Percentiles rank a stretch among this genome's conserved stretches.
These are phyloP conservation scores for Trypanosoma cruzi DNA, from an alignment of 208 protist genomes.

Conservation along the genomic window DNA sequence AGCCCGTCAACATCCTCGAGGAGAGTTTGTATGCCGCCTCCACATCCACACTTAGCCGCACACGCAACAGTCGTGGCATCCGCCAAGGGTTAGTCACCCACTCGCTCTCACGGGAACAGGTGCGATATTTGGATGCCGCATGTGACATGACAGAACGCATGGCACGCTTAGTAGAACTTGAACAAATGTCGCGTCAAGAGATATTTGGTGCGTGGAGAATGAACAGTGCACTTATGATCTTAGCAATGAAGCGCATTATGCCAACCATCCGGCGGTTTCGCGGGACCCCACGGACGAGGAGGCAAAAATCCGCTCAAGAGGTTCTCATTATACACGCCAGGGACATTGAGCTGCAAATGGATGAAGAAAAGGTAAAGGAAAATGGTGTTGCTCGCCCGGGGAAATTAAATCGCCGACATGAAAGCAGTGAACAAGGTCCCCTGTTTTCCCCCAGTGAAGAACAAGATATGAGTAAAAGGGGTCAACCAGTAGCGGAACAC, in stretches of 20 bases:
- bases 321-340: conserved; percentile 69
- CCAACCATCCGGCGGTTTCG: conserved; percentile 69
- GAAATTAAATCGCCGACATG: background rate
- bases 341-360: conserved; percentile 45
- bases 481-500: conserved; percentile 52
- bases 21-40: conserved; percentile 37
- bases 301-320: conserved; percentile 8
- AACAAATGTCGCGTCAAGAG: conserved; percentile 54
- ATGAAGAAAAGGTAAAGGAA: conserved; percentile 8
- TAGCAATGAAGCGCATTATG: conserved; percentile 59
- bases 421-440: background rate
- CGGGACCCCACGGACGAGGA: background rate
- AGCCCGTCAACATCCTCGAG: conserved; percentile 43
- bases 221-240: conserved; percentile 53
- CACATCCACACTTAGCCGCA: background rate
- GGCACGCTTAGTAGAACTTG: conserved; percentile 60
- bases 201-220: conserved; percentile 66
- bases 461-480: background rate
- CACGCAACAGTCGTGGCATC: background rate
- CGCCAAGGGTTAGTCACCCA: too few relatives aligned
- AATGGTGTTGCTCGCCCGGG: background rate
- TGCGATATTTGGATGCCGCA: conserved; percentile 51
- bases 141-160: conserved; percentile 38
- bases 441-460: background rate
- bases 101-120: conserved; percentile 20